Base-by-base conservation (phyloP, 768 basidiomycete species). In the Pisolithus tinctorius region DNA sequence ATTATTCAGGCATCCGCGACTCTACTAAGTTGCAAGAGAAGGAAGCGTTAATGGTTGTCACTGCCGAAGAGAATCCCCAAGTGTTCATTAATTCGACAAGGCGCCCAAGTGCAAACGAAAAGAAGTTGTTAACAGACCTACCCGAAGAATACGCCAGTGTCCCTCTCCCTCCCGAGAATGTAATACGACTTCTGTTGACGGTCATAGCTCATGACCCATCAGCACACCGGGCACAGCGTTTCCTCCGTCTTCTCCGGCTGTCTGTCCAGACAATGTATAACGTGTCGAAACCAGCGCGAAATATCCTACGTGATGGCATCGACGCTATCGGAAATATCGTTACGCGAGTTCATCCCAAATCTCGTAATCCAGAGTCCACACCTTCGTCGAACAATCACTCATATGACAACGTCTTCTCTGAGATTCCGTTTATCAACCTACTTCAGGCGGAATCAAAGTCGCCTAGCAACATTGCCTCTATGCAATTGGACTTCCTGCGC, bases 161-260 rank as follows among this genome's bases (percentile, higher is more conserved):
- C 52, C 68, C 73, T 3, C 73, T 91, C 13, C 71, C 71, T 17
- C 71, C 84, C 59, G 83, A 84, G 53, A 74, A 89, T 59, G 72
- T 88, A 25, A 79, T 87, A 27, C 78, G 82, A 14, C 72, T 91
- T 7, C 81, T 88, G 61, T 73, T 89, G 29, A 90, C 88, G 1
- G 83, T 91, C 52, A 86, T 91, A 49, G 87, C 86, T 6, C 83
- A 88, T 56, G 83, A 88, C 62, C 74, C 83, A 14, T 72, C 76
- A 4, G 82, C 82, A 44, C 65, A 78, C 23, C 81, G 87, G 20
- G 83, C 87, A 2, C 79, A 88, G 55, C 74, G 83, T 49, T 89
- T 89, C 66, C 68, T 91, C 39, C 73, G 74, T 4, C 69, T 86
- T 26, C 70, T 91, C 16, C 77, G 80, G 9, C 70, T 74, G 38